Percentiles rank a stretch among this genome's conserved stretches.
Conservation (phyloP, 2,329 filamentous ascomycete genomes). For the Trichoderma pleuroti region DNA sequence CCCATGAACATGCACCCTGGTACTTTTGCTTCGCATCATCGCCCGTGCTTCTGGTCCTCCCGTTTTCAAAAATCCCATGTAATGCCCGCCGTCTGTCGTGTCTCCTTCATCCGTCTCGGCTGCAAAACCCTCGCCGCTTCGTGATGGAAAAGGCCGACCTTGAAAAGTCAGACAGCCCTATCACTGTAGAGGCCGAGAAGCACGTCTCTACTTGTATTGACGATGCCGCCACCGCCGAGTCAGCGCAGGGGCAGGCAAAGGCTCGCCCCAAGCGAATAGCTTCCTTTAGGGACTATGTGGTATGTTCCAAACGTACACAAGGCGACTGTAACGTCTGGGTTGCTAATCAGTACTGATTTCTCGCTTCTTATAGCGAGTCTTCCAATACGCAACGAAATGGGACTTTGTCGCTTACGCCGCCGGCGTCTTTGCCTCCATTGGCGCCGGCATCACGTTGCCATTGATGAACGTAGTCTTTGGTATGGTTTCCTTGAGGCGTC, state of each 20-base stretch:
- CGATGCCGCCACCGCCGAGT: slow-evolving; percentile 27
- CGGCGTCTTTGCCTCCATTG: slow-evolving; percentile 48
- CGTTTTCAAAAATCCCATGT: neutral
- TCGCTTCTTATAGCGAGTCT: slow-evolving; percentile 41
- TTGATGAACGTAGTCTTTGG: slow-evolving; percentile 60
- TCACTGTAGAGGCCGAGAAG: slow-evolving; percentile 3
- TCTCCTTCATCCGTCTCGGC: neutral
- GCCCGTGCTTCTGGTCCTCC: neutral
- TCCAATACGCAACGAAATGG: slow-evolving; percentile 52
- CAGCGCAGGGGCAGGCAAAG: slow-evolving; percentile 34
- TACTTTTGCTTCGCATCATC: slow-evolving; percentile 1
- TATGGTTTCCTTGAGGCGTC: slow-evolving; percentile 24
- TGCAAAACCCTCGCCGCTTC: neutral
- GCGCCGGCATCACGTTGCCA: slow-evolving; percentile 53
- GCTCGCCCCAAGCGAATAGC: slow-evolving; percentile 44
- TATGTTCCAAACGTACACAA: slow-evolving; percentile 16
- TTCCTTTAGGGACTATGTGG: slow-evolving; percentile 43
- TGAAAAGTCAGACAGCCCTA: neutral
- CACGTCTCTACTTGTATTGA: neutral
- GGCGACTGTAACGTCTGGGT: neutral
- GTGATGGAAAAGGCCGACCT: neutral
- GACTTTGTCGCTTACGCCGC: slow-evolving; percentile 48
- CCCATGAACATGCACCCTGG: neutral
- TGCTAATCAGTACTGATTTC: neutral
- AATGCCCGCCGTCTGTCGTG: neutral